phyloP scores from a whole-genome alignment of 2,329 filamentous ascomycete genomes.

The Magnaporthiopsis incrustans region DNA sequence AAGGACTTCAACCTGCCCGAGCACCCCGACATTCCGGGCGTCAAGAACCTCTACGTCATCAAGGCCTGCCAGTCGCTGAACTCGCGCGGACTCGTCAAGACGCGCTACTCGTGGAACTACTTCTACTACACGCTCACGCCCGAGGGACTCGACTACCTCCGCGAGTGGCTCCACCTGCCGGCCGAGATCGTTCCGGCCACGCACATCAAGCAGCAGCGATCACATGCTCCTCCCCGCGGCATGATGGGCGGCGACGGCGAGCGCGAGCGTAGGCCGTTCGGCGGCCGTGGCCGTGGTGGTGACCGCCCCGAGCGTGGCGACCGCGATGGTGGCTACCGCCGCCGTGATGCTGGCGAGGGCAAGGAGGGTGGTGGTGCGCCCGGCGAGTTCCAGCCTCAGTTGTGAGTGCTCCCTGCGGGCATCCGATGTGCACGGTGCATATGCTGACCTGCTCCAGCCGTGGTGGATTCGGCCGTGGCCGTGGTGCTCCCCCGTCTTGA shows the following conservation, averaged over 20 bases:
- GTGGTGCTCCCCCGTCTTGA: conserved; percentile 66
- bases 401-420: conserved; percentile 45
- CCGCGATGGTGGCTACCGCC: conserved; percentile 85
- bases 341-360: conserved; percentile 76
- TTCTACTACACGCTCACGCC: conserved; percentile 96
- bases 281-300: conserved; percentile 69
- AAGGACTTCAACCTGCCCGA: conserved; percentile 94
- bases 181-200: conserved; percentile 99
- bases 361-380: conserved; percentile 91
- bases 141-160: conserved; percentile 95
- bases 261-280: conserved; percentile 75
- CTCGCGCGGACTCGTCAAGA: conserved; percentile 97
- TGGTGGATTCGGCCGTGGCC: conserved; percentile 84
- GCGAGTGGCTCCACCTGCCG: conserved; percentile 99
- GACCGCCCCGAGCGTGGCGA: conserved; percentile 63
- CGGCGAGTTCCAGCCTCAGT: conserved; percentile 85
- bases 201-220: conserved; percentile 99
- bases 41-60: conserved; percentile 99
- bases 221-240: conserved; percentile 93
- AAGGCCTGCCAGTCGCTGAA: conserved; percentile 98
- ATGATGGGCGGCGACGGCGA: conserved; percentile 91
- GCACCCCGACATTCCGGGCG: conserved; percentile 92
- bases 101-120: conserved; percentile 99
- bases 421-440: no score
- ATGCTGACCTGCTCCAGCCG: conserved; percentile 48